Conservation (phyloP, 1,284 basidiomycete genomes). For the Malassezia sympodialis region DNA sequence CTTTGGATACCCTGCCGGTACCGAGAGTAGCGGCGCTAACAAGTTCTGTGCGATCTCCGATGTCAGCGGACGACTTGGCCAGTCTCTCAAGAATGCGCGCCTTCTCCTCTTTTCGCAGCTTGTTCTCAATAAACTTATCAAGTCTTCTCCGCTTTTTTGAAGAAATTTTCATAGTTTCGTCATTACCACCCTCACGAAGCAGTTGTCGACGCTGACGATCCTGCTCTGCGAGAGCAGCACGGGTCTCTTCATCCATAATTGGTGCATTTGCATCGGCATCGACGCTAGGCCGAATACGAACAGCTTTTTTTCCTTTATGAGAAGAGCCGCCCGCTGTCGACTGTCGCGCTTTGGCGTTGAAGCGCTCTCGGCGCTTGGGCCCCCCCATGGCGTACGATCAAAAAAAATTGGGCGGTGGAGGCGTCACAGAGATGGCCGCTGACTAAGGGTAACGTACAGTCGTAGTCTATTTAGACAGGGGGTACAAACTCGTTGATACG, state of each 20-base stretch:
- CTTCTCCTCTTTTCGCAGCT: constrained; percentile 45
- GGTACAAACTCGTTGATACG: constrained; percentile 26
- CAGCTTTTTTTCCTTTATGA: constrained; percentile 38
- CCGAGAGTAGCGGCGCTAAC: constrained; percentile 41
- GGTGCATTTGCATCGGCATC: constrained; percentile 32
- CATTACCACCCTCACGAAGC: constrained; percentile 25
- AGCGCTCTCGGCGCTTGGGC: constrained; percentile 27
- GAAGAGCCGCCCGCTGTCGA: constrained; percentile 39
- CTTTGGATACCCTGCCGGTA: constrained; percentile 32
- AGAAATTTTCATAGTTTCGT: constrained; percentile 29
- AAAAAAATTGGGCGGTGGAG: constrained; percentile 9
- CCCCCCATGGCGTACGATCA: constrained; percentile 3
- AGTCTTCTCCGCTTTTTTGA: constrained; percentile 48
- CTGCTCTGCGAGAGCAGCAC: constrained; percentile 23
- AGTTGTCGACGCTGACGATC: constrained; percentile 23
- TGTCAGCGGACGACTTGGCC: constrained; percentile 33
- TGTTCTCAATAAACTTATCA: constrained; percentile 46
- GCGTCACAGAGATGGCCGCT: background rate
- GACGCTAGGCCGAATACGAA: constrained; percentile 21
- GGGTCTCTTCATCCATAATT: constrained; percentile 30
- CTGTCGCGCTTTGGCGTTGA: constrained; percentile 43
- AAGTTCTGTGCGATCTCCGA: constrained; percentile 33
- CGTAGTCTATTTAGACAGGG: constrained; percentile 9
- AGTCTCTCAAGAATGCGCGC: constrained; percentile 40
- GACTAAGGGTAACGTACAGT: background rate